A percentile compares a stretch with the other conserved stretches of the same genome.
phyloP scores from a whole-genome alignment of 345 rosid species.

The Heritiera fomes region DNA sequence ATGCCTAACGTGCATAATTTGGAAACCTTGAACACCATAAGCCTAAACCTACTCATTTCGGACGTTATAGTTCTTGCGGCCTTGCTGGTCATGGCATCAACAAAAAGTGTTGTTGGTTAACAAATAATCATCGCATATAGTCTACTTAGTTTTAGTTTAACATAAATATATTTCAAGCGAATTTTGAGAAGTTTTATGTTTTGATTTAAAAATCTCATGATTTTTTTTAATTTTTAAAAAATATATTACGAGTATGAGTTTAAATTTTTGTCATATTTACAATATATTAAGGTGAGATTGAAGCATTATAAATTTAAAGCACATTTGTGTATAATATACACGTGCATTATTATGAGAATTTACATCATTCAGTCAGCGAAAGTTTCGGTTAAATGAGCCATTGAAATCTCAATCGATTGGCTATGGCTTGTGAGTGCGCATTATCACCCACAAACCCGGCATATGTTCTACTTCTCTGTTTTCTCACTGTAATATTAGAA shows the following conservation, averaged over 20 bases:
- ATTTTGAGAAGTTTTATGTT: no score
- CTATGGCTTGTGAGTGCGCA: constrained; percentile 13
- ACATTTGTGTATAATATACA: not conserved
- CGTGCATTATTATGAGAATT: not conserved
- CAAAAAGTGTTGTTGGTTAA: not conserved
- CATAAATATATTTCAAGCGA: no score
- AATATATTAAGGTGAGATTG: no score
- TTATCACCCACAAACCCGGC: not conserved
- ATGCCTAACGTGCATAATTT: not conserved
- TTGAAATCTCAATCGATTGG: not conserved
- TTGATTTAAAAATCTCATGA: no score
- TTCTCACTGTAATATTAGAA: not conserved
- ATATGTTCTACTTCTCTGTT: not conserved
- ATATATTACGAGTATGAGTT: no score
- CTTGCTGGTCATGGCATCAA: not conserved
- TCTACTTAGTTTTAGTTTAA: no score
- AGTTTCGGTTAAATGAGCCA: not conserved
- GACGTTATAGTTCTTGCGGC: not conserved
- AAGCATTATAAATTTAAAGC: not conserved
- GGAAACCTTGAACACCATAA: not conserved
- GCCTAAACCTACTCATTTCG: not conserved
- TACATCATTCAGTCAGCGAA: not conserved
- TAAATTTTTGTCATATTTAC: no score
- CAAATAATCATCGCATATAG: not conserved
- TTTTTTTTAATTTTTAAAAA: no score